Conservation (phyloP, 768 basidiomycete species). For the Leucocoprinus birnbaumii region DNA sequence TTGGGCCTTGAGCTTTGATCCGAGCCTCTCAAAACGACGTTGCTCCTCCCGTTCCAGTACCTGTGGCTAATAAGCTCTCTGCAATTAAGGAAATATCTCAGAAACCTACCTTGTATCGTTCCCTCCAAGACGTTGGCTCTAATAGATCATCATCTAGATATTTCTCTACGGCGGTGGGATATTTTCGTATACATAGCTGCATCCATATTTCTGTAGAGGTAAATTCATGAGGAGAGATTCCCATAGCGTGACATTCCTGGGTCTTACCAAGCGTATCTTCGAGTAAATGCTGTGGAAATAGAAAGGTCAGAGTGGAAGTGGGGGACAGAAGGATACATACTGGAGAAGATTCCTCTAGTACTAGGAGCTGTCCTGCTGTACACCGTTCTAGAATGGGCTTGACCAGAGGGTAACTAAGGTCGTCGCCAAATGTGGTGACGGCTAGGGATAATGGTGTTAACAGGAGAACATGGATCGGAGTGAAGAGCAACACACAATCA, state of each 20-base stretch:
- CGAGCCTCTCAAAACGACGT: slow-evolving; percentile 59
- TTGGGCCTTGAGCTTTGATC: slow-evolving; percentile 59
- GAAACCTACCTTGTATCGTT: slow-evolving; percentile 60
- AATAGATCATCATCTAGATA: slow-evolving; percentile 36
- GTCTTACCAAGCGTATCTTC: slow-evolving; percentile 52
- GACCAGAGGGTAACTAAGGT: slow-evolving; percentile 60
- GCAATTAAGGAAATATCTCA: slow-evolving; percentile 11
- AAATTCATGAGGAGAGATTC: slow-evolving; percentile 10
- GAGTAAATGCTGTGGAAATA: slow-evolving; percentile 43
- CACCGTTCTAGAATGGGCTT: slow-evolving; percentile 76
- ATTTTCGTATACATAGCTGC: slow-evolving; percentile 57
- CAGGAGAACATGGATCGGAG: neutral
- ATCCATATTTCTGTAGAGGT: slow-evolving; percentile 59
- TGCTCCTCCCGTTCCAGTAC: slow-evolving; percentile 56
- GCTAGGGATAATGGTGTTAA: slow-evolving; percentile 34
- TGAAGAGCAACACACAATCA: neutral
- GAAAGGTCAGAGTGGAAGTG: neutral
- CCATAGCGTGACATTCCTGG: slow-evolving; percentile 2
- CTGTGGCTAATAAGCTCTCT: slow-evolving; percentile 28
- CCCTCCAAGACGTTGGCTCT: slow-evolving; percentile 64
- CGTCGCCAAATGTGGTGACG: slow-evolving; percentile 61
- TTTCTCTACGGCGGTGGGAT: slow-evolving; percentile 49
- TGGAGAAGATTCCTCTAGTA: slow-evolving; percentile 68
- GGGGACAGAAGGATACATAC: slow-evolving; percentile 35
- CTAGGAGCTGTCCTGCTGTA: slow-evolving; percentile 63